A percentile compares a stretch with the other conserved stretches of the same genome.
These are phyloP conservation scores for Crithidia acanthocephali DNA, from an alignment of 208 protist genomes.

Conservation along the genomic window DNA sequence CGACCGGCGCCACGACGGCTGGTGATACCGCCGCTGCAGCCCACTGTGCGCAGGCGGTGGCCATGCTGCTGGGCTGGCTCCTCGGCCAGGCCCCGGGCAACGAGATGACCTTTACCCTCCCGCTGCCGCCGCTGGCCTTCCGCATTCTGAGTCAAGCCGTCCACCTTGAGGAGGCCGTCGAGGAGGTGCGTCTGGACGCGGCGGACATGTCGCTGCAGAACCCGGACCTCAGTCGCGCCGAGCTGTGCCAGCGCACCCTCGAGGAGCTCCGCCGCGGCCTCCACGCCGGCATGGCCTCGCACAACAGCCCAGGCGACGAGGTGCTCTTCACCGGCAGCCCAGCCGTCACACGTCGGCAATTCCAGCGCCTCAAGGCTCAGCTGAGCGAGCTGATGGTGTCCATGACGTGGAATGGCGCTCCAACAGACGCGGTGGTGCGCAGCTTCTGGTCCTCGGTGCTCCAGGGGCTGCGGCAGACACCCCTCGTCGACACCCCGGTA, in stretches of 20 bases:
- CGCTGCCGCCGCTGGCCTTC: constrained; percentile 60
- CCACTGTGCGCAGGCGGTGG: constrained; percentile 30
- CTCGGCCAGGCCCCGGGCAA: constrained; percentile 52
- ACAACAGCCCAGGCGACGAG: not conserved
- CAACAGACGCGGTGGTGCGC: constrained; percentile 16
- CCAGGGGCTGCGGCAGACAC: constrained; percentile 43
- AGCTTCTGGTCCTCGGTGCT: constrained; percentile 49
- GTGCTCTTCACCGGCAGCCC: constrained; percentile 14
- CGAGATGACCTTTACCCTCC: constrained; percentile 43
- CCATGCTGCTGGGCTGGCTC: constrained; percentile 52
- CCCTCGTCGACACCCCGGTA: constrained; percentile 43
- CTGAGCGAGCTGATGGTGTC: constrained; percentile 38
- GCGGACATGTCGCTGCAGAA: constrained; percentile 41
- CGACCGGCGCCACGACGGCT: not conserved
- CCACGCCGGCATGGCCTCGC: not conserved
- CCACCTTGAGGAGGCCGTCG: constrained; percentile 31
- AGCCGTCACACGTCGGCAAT: constrained; percentile 21
- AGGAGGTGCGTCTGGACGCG: constrained; percentile 17
- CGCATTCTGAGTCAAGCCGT: constrained; percentile 40
- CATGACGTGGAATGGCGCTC: constrained; percentile 29
- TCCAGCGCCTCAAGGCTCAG: constrained; percentile 40
- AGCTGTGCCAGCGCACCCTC: constrained; percentile 8
- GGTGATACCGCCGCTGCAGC: too few species aligned
- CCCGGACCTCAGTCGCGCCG: constrained; percentile 17
- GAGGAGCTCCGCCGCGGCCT: constrained; percentile 18